Conservation (phyloP, 768 basidiomycete species). For the Rhodotorula kratochvilovae region DNA sequence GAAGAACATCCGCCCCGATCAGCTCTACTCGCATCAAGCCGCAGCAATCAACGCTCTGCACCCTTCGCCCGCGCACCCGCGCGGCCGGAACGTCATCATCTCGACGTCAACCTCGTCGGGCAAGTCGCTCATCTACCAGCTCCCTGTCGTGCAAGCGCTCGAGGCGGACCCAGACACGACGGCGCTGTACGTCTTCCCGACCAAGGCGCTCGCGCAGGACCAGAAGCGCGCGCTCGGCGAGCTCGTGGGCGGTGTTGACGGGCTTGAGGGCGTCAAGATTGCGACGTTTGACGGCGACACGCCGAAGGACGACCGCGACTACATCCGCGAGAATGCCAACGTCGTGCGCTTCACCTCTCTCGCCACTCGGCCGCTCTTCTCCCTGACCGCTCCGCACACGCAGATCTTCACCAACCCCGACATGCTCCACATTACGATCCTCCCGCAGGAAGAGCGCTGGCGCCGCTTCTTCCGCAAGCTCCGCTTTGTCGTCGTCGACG, state of each 20-base stretch:
- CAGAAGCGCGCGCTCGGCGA: conserved; percentile 68
- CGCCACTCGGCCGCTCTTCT: no score
- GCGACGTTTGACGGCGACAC: conserved; percentile 88
- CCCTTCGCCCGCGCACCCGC: conserved; percentile 51
- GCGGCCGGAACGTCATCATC: conserved; percentile 69
- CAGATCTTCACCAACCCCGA: conserved; percentile 84
- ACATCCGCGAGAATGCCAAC: conserved; percentile 61
- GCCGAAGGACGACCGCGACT: conserved; percentile 62
- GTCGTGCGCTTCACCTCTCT: conserved; percentile 19
- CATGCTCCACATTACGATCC: conserved; percentile 75
- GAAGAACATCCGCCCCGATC: conserved; percentile 55
- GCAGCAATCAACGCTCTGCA: conserved; percentile 57
- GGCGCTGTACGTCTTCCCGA: conserved; percentile 81
- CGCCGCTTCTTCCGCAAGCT: conserved; percentile 74
- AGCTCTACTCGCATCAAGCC: conserved; percentile 67
- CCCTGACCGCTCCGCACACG: background rate
- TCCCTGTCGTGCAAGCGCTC: conserved; percentile 65
- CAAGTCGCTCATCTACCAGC: conserved; percentile 52
- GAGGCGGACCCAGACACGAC: conserved; percentile 61
- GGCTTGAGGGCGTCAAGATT: conserved; percentile 62
- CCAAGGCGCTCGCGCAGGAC: conserved; percentile 90
- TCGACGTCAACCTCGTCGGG: conserved; percentile 80
- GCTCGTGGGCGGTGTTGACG: conserved; percentile 59
- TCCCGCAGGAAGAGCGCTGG: conserved; percentile 81
- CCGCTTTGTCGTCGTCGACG: conserved; percentile 68